Evolutionary conservation across 1,284 basidiomycete species (phyloP).

Genomic region (Lentinus polychrous): DNA sequence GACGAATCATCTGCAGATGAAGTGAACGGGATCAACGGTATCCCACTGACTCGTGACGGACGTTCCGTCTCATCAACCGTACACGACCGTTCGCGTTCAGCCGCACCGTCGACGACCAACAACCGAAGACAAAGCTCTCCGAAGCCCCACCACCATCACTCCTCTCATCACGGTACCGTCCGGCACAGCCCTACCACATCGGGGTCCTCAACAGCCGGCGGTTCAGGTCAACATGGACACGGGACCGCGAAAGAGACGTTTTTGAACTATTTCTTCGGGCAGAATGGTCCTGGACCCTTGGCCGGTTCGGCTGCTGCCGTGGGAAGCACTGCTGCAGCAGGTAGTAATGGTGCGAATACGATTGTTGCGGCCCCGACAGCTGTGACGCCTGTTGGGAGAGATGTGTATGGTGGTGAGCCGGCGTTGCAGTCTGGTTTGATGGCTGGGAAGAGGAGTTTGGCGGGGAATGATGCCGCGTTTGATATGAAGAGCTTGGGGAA

Average conservation of each 20-base stretch:
- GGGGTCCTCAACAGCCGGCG: slow-evolving; percentile 24
- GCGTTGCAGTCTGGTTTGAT: slow-evolving; percentile 49
- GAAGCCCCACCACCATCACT: slow-evolving; percentile 23
- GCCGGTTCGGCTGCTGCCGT: slow-evolving; percentile 43
- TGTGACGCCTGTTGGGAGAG: slow-evolving; percentile 38
- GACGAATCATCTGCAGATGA: slow-evolving; percentile 58
- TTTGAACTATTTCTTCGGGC: slow-evolving; percentile 94
- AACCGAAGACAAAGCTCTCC: slow-evolving; percentile 33
- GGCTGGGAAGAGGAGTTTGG: slow-evolving; percentile 58
- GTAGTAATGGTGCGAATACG: slow-evolving; percentile 2
- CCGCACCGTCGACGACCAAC: slow-evolving; percentile 8
- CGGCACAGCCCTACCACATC: slow-evolving; percentile 24
- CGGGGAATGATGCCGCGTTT: slow-evolving; percentile 81
- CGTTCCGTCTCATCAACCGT: slow-evolving; percentile 78
- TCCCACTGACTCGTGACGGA: slow-evolving; percentile 43
- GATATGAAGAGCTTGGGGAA: slow-evolving; percentile 99
- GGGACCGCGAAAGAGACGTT: slow-evolving; percentile 78
- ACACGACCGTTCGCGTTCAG: slow-evolving; percentile 58
- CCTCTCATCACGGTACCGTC: slow-evolving; percentile 13
- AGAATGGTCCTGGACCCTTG: slow-evolving; percentile 65
- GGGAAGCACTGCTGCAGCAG: slow-evolving; percentile 4
- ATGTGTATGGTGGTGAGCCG: slow-evolving; percentile 48
- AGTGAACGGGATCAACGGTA: slow-evolving; percentile 40
- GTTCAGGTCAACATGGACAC: slow-evolving; percentile 2
- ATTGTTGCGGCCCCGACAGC: neutral